Conservation (phyloP, 2,329 filamentous ascomycete genomes). For the Chaetomiaceae sp. region DNA sequence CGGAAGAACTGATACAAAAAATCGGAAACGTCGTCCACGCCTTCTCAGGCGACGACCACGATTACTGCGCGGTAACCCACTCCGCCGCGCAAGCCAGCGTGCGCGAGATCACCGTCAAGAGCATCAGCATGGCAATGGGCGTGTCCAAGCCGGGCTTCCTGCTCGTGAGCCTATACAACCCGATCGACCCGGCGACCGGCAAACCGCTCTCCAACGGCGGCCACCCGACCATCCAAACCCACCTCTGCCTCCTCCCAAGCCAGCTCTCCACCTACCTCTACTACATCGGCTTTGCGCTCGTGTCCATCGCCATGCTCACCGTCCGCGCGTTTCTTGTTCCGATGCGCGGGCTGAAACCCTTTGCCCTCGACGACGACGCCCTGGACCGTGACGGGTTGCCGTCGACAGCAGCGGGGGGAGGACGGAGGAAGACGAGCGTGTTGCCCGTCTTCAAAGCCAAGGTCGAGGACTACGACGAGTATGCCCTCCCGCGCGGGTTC, state of each 20-base stretch:
- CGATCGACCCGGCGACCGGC: conserved; percentile 58
- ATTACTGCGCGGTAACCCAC: conserved; percentile 91
- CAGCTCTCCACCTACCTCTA: conserved; percentile 79
- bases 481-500: conserved; percentile 24
- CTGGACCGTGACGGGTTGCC: not conserved
- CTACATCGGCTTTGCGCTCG: conserved; percentile 62
- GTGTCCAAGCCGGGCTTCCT: conserved; percentile 82
- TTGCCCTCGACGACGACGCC: conserved; percentile 44
- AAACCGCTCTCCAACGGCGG: conserved; percentile 42
- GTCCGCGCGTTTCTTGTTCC: conserved; percentile 56
- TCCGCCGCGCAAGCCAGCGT: conserved; percentile 61
- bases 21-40: conserved; percentile 79
- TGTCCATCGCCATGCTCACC: conserved; percentile 48
- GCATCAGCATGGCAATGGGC: conserved; percentile 93
- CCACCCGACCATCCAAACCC: conserved; percentile 70
- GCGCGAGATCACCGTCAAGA: conserved; percentile 90
- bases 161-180: conserved; percentile 89
- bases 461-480: conserved; percentile 43
- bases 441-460: conserved; percentile 53
- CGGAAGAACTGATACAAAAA: conserved; percentile 68
- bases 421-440: conserved; percentile 21
- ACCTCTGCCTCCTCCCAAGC: conserved; percentile 85
- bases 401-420: not conserved
- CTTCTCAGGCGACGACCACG: conserved; percentile 96
- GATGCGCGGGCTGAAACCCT: conserved; percentile 48